Percentiles rank a stretch among this genome's conserved stretches.
phyloP scores from a whole-genome alignment of 225 moss, liverwort and hornwort genomes.

The Polytrichum commune region DNA sequence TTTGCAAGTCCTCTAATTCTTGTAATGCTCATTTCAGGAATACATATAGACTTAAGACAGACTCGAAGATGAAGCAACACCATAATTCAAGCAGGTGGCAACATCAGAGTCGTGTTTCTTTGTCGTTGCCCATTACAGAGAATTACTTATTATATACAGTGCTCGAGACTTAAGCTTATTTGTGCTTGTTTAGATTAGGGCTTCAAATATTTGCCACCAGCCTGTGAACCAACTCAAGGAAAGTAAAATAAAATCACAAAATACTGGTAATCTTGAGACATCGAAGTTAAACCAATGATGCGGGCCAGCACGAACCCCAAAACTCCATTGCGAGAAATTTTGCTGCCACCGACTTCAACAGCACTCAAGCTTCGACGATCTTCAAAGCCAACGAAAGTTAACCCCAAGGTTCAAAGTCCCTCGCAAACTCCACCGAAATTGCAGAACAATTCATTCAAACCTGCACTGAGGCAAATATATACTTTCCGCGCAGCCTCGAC shows the following conservation, averaged over 20 bases:
- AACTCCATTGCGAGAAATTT: not conserved
- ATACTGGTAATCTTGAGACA: not conserved
- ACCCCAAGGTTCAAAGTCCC: not conserved
- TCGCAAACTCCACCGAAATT: not conserved
- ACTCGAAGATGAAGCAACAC: no score
- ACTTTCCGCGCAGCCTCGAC: no score
- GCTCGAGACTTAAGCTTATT: no score
- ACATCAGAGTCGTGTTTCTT: no score
- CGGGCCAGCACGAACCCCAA: not conserved
- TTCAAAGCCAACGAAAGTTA: not conserved
- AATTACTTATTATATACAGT: no score
- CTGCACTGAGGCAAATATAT: not conserved
- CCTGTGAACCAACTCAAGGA: not conserved
- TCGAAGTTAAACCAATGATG: not conserved
- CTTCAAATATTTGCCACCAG: not conserved
- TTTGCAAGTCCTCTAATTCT: no score
- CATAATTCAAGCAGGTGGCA: no score
- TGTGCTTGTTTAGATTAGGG: no score
- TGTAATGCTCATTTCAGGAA: no score
- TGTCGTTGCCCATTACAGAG: no score
- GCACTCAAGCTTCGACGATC: not conserved
- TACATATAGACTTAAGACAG: no score
- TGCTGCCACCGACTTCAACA: not conserved
- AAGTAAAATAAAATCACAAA: not conserved
- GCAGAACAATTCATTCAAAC: not conserved